phyloP scores from a whole-genome alignment of 129 eudicot species.

The Escallonia rubra region DNA sequence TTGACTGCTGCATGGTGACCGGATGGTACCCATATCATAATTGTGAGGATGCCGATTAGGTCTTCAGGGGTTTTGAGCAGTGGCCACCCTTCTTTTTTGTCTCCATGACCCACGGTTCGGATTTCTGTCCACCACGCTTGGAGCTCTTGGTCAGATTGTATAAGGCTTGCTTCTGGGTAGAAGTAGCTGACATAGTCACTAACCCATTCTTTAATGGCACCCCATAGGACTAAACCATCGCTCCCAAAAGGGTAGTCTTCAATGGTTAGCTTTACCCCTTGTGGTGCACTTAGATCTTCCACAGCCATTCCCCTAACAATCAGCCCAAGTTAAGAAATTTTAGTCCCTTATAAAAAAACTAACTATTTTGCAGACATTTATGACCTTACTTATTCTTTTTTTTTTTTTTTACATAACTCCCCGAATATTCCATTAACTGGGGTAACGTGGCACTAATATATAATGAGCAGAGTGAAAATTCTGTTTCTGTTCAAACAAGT shows the following conservation, averaged over 20 bases:
- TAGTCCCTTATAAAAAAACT: no score
- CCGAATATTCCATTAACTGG: no score
- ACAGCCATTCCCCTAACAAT: slow-evolving; percentile 66
- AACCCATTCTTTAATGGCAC: slow-evolving; percentile 69
- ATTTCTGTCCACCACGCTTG: slow-evolving; percentile 93
- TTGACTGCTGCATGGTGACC: slow-evolving; percentile 93
- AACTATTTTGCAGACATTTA: no score
- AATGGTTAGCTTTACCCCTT: slow-evolving; percentile 62
- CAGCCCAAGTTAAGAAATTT: background rate
- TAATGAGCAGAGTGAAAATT: no score
- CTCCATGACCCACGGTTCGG: slow-evolving; percentile 61
- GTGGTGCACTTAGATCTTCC: slow-evolving; percentile 73
- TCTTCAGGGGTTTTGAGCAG: slow-evolving; percentile 49
- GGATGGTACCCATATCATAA: slow-evolving; percentile 74
- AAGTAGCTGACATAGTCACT: slow-evolving; percentile 54
- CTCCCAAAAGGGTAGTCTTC: slow-evolving; percentile 87
- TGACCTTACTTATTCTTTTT: background rate
- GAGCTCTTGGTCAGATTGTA: slow-evolving; percentile 56
- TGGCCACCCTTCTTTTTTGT: slow-evolving; percentile 98
- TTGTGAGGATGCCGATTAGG: slow-evolving; percentile 50
- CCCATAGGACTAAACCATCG: slow-evolving; percentile 81
- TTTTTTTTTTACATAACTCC: no score
- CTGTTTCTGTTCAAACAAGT: no score
- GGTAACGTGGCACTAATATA: no score
- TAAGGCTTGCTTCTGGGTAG: slow-evolving; percentile 37